These are phyloP conservation scores for Neurospora cerealis DNA, from an alignment of 495 filamentous ascomycete species.

Conservation along the genomic window DNA sequence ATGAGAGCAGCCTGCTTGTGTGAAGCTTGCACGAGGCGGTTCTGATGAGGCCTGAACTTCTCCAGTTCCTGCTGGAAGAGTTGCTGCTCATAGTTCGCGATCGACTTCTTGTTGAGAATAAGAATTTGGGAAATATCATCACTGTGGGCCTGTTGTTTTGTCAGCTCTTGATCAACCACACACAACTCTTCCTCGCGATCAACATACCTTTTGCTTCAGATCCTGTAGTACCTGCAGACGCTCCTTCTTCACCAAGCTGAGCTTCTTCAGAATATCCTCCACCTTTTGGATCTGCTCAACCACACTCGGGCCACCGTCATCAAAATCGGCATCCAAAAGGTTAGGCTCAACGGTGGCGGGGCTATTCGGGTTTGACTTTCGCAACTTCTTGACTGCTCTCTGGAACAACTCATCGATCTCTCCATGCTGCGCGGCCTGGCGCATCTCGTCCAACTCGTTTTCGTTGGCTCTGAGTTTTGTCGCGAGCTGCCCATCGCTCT, in stretches of 20 bases:
- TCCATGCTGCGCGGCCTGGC: slow-evolving; percentile 74
- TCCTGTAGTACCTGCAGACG: slow-evolving; percentile 87
- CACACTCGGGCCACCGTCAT: slow-evolving; percentile 66
- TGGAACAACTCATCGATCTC: slow-evolving; percentile 87
- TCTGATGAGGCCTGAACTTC: slow-evolving; percentile 93
- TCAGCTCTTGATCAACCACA: background rate
- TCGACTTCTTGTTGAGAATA: slow-evolving; percentile 93
- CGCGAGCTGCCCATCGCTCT: slow-evolving; percentile 79
- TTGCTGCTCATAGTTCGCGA: slow-evolving; percentile 77
- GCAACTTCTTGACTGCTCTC: slow-evolving; percentile 59
- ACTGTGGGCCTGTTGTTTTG: slow-evolving; percentile 60
- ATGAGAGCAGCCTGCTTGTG: slow-evolving; percentile 90
- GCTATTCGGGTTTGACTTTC: slow-evolving; percentile 45
- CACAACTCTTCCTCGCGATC: background rate
- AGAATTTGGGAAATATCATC: slow-evolving; percentile 96
- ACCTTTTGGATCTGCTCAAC: slow-evolving; percentile 82
- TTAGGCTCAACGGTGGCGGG: slow-evolving; percentile 58
- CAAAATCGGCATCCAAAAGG: slow-evolving; percentile 84
- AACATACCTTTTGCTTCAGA: slow-evolving; percentile 83
- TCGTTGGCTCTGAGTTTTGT: slow-evolving; percentile 75
- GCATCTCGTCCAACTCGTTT: slow-evolving; percentile 90
- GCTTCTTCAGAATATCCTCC: slow-evolving; percentile 82
- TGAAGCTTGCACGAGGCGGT: slow-evolving; percentile 76
- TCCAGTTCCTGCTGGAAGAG: slow-evolving; percentile 91
- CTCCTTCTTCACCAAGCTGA: slow-evolving; percentile 87